Percentiles rank a stretch among this genome's conserved stretches.
phyloP scores from a whole-genome alignment of 768 basidiomycete genomes.

The Termitomyces sp. region DNA sequence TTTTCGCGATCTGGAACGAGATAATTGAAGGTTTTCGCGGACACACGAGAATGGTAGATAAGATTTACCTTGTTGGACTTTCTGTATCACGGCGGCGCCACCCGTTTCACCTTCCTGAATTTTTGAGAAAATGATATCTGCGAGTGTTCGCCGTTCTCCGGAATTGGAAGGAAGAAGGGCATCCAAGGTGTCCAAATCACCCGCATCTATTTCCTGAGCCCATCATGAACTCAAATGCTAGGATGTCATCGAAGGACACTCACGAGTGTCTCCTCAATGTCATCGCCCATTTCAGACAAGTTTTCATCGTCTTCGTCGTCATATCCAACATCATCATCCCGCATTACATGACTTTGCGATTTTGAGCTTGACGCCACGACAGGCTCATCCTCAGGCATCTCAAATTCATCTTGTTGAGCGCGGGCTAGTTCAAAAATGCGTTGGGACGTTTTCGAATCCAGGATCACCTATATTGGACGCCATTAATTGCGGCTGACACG shows the following conservation, averaged over 20 bases:
- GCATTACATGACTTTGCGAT: constrained; percentile 30
- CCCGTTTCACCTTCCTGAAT: constrained; percentile 61
- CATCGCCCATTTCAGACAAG: constrained; percentile 36
- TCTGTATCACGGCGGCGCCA: constrained; percentile 50
- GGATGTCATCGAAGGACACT: constrained; percentile 16
- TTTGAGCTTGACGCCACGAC: constrained; percentile 24
- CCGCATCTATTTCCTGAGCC: constrained; percentile 80
- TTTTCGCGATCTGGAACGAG: constrained; percentile 36
- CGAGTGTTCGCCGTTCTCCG: constrained; percentile 78
- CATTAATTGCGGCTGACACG: constrained; percentile 6
- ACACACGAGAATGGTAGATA: background rate
- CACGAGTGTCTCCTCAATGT: constrained; percentile 61
- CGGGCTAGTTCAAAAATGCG: constrained; percentile 90
- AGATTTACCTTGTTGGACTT: constrained; percentile 49
- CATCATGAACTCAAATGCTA: constrained; percentile 9
- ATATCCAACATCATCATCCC: constrained; percentile 34
- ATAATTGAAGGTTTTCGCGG: background rate
- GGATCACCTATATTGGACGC: constrained; percentile 48
- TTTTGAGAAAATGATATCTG: constrained; percentile 96
- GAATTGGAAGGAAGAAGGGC: constrained; percentile 70
- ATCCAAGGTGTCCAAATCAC: constrained; percentile 84
- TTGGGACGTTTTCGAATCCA: constrained; percentile 78
- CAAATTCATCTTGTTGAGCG: constrained; percentile 89
- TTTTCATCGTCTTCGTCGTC: constrained; percentile 30
- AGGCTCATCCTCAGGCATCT: constrained; percentile 44